Evolutionary conservation across 768 basidiomycete genomes (phyloP), one percentile per base, ranked within the genome.

Genomic region (Boletus insuetus): DNA sequence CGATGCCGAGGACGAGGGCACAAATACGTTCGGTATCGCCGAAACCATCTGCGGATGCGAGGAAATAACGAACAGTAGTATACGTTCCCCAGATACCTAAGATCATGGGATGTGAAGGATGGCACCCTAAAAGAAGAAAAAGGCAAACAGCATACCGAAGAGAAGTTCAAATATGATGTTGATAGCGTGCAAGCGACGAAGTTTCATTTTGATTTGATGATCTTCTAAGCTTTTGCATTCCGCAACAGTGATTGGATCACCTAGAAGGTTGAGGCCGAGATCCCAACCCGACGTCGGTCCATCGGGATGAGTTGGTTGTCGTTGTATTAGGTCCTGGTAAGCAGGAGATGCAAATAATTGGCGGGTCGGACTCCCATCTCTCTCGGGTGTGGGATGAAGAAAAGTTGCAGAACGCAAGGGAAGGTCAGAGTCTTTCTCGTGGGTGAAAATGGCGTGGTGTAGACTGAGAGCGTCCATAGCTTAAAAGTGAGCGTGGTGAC

Each of bases 391-490:
- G 9, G 58, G 32, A 26, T 46, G 58, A 35, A 69, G 65, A n/a
- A 71, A 58, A 1, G 63, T 42, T 10, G 63, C 62, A 37, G 62
- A 56, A 54, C 55, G 61, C 54, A 65, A 43, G 14, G 59, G 49
- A 52, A 50, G 58, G 46, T 63, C 43, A 19, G 49, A 38, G 29
- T 49, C 48, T 24, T 56, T 62, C 20, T 77, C 76, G 32, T 74
- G 69, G 45, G 74, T 58, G 67, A 80, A 79, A 51, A 82, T 63
- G 32, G 79, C 74, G 62, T 82, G 79, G 69, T 85, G 84, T 48
- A 84, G 76, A 66, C 80, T 78, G 49, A 84, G 67, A 49, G 81
- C 82, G 52, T 83, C 79, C 86, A 87, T 87, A n/a, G 37, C 22
- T 53, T 43, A 39, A 46, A 44, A 49, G 55, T 41, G 60, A 71